Evolutionary conservation across 148 eudicot genomes (phyloP).

Genomic region (Fagopyrum tataricum): DNA sequence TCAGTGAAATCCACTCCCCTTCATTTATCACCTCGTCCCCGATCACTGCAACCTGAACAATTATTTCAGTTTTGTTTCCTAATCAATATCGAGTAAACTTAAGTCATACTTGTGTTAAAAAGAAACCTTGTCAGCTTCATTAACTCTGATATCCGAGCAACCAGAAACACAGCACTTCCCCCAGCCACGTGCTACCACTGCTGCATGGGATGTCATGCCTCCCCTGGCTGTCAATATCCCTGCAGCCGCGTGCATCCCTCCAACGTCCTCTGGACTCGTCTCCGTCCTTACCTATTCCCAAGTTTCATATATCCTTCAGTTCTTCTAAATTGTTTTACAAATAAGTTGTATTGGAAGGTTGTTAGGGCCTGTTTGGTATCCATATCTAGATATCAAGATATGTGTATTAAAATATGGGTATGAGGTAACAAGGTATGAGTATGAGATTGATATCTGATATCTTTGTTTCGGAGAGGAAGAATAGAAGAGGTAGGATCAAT

Average conservation of each 20-base stretch:
- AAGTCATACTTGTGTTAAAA: background rate
- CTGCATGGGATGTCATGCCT: constrained; percentile 99
- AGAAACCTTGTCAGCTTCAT: constrained; percentile 64
- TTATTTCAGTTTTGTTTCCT: background rate
- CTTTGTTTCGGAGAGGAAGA: too few species aligned
- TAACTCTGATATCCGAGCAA: constrained; percentile 84
- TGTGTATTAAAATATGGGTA: too few species aligned
- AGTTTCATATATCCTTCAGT: background rate
- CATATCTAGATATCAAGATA: too few species aligned
- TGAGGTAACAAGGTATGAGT: too few species aligned
- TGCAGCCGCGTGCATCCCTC: constrained; percentile 95
- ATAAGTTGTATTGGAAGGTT: background rate
- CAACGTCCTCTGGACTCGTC: constrained; percentile 98
- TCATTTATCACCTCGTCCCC: constrained; percentile 55
- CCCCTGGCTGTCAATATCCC: constrained; percentile 96
- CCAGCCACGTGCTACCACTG: constrained; percentile 99
- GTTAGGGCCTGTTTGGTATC: too few species aligned
- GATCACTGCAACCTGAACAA: constrained; percentile 43
- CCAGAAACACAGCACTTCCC: constrained; percentile 98
- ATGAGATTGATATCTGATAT: too few species aligned
- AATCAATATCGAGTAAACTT: background rate
- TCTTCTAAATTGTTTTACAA: too few species aligned
- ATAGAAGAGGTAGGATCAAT: too few species aligned
- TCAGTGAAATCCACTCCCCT: constrained; percentile 97
- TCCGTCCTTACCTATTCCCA: constrained; percentile 47